Evolutionary conservation across 768 basidiomycete genomes (phyloP).

Genomic region (Boletus patriciae): DNA sequence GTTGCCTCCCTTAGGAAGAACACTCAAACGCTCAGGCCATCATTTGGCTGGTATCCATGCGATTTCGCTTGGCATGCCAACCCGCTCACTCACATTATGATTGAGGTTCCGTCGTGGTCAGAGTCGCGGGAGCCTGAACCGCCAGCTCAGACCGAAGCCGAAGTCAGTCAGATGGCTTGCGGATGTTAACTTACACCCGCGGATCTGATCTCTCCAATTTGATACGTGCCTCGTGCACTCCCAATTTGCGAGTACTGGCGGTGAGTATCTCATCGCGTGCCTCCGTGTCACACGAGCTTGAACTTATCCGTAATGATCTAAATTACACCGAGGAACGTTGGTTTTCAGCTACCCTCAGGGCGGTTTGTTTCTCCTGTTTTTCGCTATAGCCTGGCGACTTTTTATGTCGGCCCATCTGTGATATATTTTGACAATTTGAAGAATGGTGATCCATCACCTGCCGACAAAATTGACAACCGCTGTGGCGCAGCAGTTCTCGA

Average conservation of each 20-base stretch:
- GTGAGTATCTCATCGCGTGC: constrained; percentile 11
- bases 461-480: constrained; percentile 23
- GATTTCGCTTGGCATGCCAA: background rate
- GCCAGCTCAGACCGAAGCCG: constrained; percentile 23
- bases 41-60: background rate
- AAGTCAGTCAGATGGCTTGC: constrained; percentile 17
- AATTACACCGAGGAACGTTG: background rate
- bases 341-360: background rate
- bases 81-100: background rate
- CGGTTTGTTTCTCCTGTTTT: background rate
- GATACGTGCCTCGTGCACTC: constrained; percentile 28
- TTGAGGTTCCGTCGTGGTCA: constrained; percentile 3
- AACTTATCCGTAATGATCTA: background rate
- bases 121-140: constrained; percentile 6
- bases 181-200: constrained; percentile 29
- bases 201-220: constrained; percentile 30
- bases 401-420: constrained; percentile 6
- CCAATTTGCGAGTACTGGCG: background rate
- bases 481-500: constrained; percentile 11
- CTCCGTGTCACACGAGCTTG: constrained; percentile 2
- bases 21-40: background rate
- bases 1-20: constrained; percentile 2
- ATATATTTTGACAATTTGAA: constrained; percentile 6
- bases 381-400: background rate
- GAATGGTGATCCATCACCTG: background rate